A percentile compares a stretch with the other conserved stretches of the same genome.
These are phyloP conservation scores for Leccinum ambiguum DNA, from an alignment of 1,284 basidiomycete genomes.

Conservation along the genomic window DNA sequence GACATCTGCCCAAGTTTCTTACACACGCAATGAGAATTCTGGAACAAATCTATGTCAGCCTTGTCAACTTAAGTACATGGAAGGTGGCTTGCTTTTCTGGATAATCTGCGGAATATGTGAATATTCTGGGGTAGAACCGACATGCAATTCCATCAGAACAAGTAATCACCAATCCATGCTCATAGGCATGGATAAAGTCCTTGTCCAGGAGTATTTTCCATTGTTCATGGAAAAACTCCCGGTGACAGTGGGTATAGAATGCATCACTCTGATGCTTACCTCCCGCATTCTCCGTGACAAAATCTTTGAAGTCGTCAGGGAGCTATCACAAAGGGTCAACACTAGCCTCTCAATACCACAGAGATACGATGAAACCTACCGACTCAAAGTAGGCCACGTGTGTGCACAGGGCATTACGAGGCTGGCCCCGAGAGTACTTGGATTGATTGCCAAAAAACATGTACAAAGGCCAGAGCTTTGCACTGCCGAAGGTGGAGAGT, in stretches of 20 bases:
- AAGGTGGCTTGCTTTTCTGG: background rate
- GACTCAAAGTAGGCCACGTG: background rate
- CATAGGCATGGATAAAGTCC: background rate
- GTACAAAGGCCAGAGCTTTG: constrained; percentile 31
- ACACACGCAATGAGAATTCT: background rate
- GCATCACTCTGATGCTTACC: constrained; percentile 3
- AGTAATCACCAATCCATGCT: background rate
- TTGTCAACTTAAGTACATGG: background rate
- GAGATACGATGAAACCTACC: background rate
- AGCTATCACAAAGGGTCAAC: background rate
- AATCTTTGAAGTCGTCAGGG: background rate
- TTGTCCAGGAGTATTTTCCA: background rate
- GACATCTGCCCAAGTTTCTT: background rate
- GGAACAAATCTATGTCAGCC: background rate
- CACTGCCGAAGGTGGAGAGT: constrained; percentile 28
- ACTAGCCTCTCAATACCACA: background rate
- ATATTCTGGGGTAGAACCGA: background rate
- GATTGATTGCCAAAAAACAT: constrained; percentile 28
- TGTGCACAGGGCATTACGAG: background rate
- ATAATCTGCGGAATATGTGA: background rate
- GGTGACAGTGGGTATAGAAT: background rate
- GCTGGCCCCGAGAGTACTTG: constrained; percentile 1
- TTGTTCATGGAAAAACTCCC: background rate
- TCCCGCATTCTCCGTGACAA: background rate
- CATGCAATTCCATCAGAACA: background rate